Conservation (phyloP, 139 green algal genomes). For the Chlorella ohadii region DNA sequence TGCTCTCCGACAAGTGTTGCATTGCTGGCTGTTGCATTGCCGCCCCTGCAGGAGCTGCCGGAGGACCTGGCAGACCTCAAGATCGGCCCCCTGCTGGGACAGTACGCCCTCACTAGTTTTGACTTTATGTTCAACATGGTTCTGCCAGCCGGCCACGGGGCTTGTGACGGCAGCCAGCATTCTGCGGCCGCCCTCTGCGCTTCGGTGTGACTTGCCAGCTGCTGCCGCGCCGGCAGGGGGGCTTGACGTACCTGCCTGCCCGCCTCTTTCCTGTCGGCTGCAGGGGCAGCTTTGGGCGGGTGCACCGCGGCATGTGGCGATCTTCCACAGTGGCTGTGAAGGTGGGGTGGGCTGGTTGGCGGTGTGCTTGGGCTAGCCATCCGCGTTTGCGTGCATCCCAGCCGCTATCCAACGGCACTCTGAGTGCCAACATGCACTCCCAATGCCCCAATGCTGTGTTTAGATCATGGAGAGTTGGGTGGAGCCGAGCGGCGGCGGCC, state of each 20-base stretch:
- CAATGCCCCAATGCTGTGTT: too few species aligned
- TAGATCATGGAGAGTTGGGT: slow-evolving; percentile 8
- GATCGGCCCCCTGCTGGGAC: slow-evolving; percentile 3
- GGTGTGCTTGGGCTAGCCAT: too few species aligned
- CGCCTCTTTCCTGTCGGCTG: too few species aligned
- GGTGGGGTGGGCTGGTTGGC: not conserved
- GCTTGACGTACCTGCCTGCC: too few species aligned
- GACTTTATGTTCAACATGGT: too few species aligned
- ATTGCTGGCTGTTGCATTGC: not conserved
- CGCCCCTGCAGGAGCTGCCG: not conserved
- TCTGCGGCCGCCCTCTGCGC: not conserved
- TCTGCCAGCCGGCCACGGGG: too few species aligned
- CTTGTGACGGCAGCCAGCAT: not conserved
- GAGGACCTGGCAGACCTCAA: not conserved
- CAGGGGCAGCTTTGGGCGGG: slow-evolving; percentile 1
- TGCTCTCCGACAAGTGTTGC: not conserved
- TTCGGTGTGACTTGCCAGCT: not conserved
- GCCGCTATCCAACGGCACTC: too few species aligned
- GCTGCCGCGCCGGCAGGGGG: too few species aligned
- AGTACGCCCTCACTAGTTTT: not conserved
- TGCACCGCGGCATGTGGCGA: slow-evolving; percentile 5
- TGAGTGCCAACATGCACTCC: too few species aligned
- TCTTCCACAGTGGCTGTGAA: not conserved
- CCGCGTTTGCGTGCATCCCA: too few species aligned
- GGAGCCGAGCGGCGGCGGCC: not conserved